These are phyloP conservation scores for Guyanaporus albipodus DNA, from an alignment of 768 basidiomycete genomes.

Conservation along the genomic window DNA sequence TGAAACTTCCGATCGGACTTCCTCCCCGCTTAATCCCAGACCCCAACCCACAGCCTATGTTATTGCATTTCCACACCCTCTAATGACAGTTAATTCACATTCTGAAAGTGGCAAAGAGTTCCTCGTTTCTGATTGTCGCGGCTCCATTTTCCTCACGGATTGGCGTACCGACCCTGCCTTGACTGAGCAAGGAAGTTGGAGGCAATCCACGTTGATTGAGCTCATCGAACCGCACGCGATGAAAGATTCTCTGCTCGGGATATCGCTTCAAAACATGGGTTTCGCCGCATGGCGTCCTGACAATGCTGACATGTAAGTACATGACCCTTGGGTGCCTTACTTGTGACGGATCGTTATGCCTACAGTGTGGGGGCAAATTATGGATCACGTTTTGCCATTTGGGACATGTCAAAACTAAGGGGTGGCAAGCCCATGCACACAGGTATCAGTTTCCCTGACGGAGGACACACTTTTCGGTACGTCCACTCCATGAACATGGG, in stretches of 20 bases:
- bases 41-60: conserved; percentile 76
- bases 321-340: not conserved
- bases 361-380: conserved; percentile 71
- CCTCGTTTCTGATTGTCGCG: conserved; percentile 70
- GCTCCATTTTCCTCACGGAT: conserved; percentile 74
- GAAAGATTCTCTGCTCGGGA: conserved; percentile 47
- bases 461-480: conserved; percentile 65
- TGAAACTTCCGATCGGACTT: conserved; percentile 28
- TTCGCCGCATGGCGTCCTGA: conserved; percentile 70
- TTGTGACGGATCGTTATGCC: not conserved
- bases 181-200: conserved; percentile 49
- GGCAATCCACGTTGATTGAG: conserved; percentile 64
- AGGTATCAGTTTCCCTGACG: conserved; percentile 62
- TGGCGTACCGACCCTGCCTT: conserved; percentile 71
- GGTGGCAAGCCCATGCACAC: conserved; percentile 71
- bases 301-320: conserved; percentile 66
- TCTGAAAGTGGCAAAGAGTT: conserved; percentile 74
- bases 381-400: conserved; percentile 67
- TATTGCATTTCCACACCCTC: conserved; percentile 68
- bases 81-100: conserved; percentile 66
- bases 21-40: conserved; percentile 35
- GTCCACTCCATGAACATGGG: not conserved
- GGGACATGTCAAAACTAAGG: conserved; percentile 68
- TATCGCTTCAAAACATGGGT: conserved; percentile 45
- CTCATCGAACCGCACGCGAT: conserved; percentile 68